Base-by-base conservation (phyloP, 2,329 filamentous ascomycete species). In the Paecilomyces formosus region DNA sequence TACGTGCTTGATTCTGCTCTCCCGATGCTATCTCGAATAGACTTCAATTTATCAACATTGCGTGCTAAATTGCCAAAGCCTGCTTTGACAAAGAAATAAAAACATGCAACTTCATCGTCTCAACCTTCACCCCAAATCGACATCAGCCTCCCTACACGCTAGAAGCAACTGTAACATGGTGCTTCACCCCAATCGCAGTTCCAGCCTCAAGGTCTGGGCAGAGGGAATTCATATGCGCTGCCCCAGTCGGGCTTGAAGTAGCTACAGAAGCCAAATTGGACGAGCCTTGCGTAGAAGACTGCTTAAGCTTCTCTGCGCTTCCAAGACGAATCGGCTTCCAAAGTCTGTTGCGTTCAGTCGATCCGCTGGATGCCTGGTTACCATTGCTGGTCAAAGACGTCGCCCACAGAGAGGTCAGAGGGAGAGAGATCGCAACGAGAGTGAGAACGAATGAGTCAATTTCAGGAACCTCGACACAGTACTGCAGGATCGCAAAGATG, bases 371-470 rank as follows among this genome's bases (percentile, higher is more conserved):
- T 56, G n/a, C 24, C 21, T 61, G 57, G 63, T n/a, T 45, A 45
- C 39, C 26, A 61, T 13, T 58, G 60, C 30, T 65, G 60, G 13
- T 70, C 68, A 22, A 75, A 21, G 74, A 71, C 4, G 77, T 72
- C 13, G 86, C 86, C 87, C 87, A 89, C 63, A 89, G 79, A 18
- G 85, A 82, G 13, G 85, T 87, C 11, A 89, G 77, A 1, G 87
- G 87, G 15, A 89, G 80, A 61, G 84, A 85, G 60, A 88, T 79
- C 58, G 81, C 82, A 35, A 86, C 81, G 21, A 85, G 71, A 15
- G 85, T 85, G 8, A 85, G 72, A 57, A 83, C 76, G 60, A 83
- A 75, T 54, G 80, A 79, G 57, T 78, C 76, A 31, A 88, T 73
- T 62, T 85, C 81, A 3, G 81, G 79, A 55, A 82, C 76, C 3